These are phyloP conservation scores for Salvia sclarea DNA, from an alignment of 305 asterid species.

Conservation along the genomic window DNA sequence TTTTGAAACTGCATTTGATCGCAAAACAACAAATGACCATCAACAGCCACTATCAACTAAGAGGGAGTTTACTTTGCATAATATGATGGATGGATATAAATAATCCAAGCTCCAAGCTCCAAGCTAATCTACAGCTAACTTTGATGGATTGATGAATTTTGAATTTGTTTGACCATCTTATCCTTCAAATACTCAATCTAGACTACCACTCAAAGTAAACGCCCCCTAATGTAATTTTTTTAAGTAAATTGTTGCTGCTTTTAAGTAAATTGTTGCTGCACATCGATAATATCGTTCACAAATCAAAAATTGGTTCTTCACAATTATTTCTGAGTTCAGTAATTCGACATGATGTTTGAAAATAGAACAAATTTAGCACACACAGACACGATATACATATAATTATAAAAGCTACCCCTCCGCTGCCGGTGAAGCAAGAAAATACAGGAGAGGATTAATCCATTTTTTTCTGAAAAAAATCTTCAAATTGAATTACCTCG, in stretches of 20 bases:
- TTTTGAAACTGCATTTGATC: constrained; percentile 20
- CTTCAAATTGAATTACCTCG: constrained; percentile 11
- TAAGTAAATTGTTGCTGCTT: not conserved
- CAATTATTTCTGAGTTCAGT: not conserved
- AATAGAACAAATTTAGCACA: not conserved
- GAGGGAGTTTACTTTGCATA: too few relatives aligned
- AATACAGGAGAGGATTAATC: not conserved
- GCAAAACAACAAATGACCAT: not conserved
- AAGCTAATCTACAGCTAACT: too few relatives aligned
- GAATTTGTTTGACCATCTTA: too few relatives aligned
- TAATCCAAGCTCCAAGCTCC: too few relatives aligned
- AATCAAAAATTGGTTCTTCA: not conserved
- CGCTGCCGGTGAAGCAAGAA: constrained; percentile 6
- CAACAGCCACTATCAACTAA: constrained; percentile 3
- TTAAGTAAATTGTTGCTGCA: constrained; percentile 1
- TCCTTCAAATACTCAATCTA: too few relatives aligned
- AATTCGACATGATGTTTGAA: not conserved
- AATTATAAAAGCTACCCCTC: not conserved
- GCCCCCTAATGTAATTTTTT: not conserved
- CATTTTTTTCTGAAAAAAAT: constrained; percentile 9
- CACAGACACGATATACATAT: not conserved
- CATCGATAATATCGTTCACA: not conserved
- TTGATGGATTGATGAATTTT: too few relatives aligned
- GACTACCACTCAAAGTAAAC: too few relatives aligned
- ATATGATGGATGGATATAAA: too few relatives aligned